Base-by-base conservation (phyloP, 1,139 yeast species). In the Kodamaea derodonti region DNA sequence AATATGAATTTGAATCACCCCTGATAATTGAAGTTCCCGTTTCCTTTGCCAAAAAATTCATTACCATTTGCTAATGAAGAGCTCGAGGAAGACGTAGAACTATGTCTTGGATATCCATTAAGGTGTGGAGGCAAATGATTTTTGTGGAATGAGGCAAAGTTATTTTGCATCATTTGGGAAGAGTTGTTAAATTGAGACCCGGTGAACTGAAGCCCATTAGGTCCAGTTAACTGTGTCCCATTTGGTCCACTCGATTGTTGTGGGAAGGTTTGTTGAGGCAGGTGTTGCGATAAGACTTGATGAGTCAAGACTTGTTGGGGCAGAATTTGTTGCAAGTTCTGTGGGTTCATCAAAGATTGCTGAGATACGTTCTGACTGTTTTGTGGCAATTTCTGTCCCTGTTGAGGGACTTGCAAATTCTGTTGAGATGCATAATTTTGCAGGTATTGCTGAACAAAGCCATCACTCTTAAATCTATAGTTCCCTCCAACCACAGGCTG, bases 361-460 rank as follows among this genome's bases (percentile, higher is more conserved):
- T 18, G 22, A 18, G 22, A 6, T 18, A 18, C 6, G 9, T 18
- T 18, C 22, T 18, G 22, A 18, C 9, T 18, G 9, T 18, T 37
- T 36, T 17, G 29, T 18, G 11, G 40, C 26, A 23, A 32, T 15
- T 14, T 24, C 25, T 35, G 18, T 14, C 39, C n/a, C 25, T 18
- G 22, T n/a, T 27, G 29, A 11, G 14, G 29, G 11, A 5, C 16
- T 6, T 12, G 6, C 7, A 16, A 16, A 14, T 17, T 14, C 16
- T 27, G 14, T 14, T 14, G 29, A 27, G 16, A 18, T 18, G 6
- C 9, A 18, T 18, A 9, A 6, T 18, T 6, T 18, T 18, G 22
- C 22, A 18, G 9, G 22, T 18, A 18, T 9, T 18, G 22, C 9
- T 6, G 22, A 18, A 7, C 9, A 18, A 7, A 18, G 6, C 9